These are phyloP conservation scores for Lactuca sativa DNA, from an alignment of 129 eudicot genomes.

Conservation along the genomic window DNA sequence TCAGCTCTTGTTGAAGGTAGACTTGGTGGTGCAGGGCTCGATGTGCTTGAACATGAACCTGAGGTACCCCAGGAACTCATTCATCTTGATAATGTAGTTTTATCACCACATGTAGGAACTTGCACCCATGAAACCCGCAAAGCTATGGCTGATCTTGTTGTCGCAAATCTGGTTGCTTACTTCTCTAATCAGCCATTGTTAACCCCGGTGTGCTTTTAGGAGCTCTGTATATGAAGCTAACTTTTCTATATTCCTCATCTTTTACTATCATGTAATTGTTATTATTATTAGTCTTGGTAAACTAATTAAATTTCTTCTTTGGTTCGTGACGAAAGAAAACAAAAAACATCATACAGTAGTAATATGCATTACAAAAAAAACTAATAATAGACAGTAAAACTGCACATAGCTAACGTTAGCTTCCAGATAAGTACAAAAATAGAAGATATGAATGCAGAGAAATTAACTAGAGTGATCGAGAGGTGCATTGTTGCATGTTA, in stretches of 20 bases:
- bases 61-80: slow-evolving; percentile 68
- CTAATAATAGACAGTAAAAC: too few species aligned
- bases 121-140: slow-evolving; percentile 68
- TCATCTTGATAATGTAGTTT: slow-evolving; percentile 74
- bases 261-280: neutral
- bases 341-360: too few species aligned
- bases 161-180: slow-evolving; percentile 85
- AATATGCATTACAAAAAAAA: too few species aligned
- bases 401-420: too few species aligned
- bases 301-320: too few species aligned
- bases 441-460: too few species aligned
- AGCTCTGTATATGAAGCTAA: slow-evolving; percentile 2
- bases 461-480: too few species aligned
- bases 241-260: neutral
- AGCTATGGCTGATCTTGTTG: slow-evolving; percentile 93
- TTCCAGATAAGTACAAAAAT: too few species aligned
- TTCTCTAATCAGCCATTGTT: slow-evolving; percentile 63
- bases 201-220: slow-evolving; percentile 80
- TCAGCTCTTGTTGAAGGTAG: slow-evolving; percentile 77
- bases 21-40: slow-evolving; percentile 91
- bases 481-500: too few species aligned
- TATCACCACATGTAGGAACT: slow-evolving; percentile 80
- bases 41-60: slow-evolving; percentile 89
- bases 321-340: too few species aligned
- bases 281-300: neutral